These are phyloP conservation scores for Escovopsis sp. DNA, from an alignment of 2,329 filamentous ascomycete genomes.

Conservation along the genomic window DNA sequence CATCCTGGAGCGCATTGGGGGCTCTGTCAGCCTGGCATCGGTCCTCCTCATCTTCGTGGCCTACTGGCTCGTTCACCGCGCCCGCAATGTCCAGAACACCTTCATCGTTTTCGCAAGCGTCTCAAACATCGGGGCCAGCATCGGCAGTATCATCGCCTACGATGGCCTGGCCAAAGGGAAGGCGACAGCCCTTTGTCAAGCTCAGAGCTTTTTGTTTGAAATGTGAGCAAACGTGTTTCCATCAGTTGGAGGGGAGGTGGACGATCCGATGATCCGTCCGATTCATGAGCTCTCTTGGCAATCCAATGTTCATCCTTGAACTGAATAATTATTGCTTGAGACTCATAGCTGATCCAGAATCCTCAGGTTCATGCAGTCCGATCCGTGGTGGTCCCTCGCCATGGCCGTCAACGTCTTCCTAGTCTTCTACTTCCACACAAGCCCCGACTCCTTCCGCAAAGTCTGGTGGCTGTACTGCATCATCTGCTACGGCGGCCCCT, in stretches of 20 bases:
- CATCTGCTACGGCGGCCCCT: constrained; percentile 58
- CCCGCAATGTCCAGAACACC: constrained; percentile 45
- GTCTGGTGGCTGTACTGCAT: constrained; percentile 59
- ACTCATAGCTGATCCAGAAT: not conserved
- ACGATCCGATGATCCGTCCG: too few relatives aligned
- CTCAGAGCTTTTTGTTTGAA: constrained; percentile 48
- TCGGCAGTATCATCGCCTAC: constrained; percentile 57
- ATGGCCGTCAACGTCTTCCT: constrained; percentile 76
- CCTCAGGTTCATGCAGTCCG: constrained; percentile 59
- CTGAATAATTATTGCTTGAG: too few relatives aligned
- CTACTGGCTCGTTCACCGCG: constrained; percentile 33
- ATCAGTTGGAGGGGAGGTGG: too few relatives aligned
- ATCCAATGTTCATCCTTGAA: not conserved
- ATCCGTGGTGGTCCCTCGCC: constrained; percentile 63
- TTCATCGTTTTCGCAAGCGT: constrained; percentile 48
- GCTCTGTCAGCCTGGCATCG: constrained; percentile 35
- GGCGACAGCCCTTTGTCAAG: constrained; percentile 43
- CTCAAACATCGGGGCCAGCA: constrained; percentile 43
- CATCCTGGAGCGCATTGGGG: constrained; percentile 37
- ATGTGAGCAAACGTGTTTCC: constrained; percentile 37
- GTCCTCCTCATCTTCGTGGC: constrained; percentile 38
- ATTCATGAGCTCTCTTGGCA: too few relatives aligned
- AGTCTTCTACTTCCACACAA: constrained; percentile 46
- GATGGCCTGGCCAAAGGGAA: constrained; percentile 43
- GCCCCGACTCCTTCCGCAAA: constrained; percentile 52